Base-by-base conservation (phyloP, 768 basidiomycete species). In the Pluteus cervinus region DNA sequence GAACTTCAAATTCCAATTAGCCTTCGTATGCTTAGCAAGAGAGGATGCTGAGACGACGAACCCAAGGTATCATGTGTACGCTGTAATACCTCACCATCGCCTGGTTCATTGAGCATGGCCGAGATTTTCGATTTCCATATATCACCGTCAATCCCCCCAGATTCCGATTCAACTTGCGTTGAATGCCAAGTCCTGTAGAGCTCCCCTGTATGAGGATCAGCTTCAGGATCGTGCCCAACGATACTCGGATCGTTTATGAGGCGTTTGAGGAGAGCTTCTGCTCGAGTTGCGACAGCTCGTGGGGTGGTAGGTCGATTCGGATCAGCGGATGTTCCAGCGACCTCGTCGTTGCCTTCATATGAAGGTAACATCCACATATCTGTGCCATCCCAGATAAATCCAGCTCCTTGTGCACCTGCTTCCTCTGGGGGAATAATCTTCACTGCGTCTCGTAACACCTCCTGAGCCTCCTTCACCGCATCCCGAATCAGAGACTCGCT, bases 361-460 rank as follows among this genome's bases (percentile, higher is more conserved):
- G 61, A 54, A 7, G 75, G 87, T 41, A 91, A 53, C 65, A 81
- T 79, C 82, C 89, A 92, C 54, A 91, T 73, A 57, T 93, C 89
- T 22, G 79, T 63, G 1, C 89, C 91, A 55, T 93, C 91, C 89
- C 89, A 93, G 29, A 76, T 47, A 18, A 81, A 52, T 3, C 71
- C 75, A 22, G 50, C 51, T 21, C 44, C 47, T 16, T 53, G 42
- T 10, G 53, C 16, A 5, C 48, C 55, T 1, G 53, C 62, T 29
- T 72, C 72, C 24, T 85, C 81, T 1, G 92, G 92, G 1, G 92
- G 93, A 10, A 97, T 69, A 35, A 96, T 84, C 57, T 92, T 93
- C 50, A 97, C 89, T 8, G 88, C 90, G 34, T 97, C 92, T 36
- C 73, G 79, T 7, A 93, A 63, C 11, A 83, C 81, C 45, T 86